These are phyloP conservation scores for Porcisia deanei DNA, from an alignment of 208 protist species.

Conservation along the genomic window DNA sequence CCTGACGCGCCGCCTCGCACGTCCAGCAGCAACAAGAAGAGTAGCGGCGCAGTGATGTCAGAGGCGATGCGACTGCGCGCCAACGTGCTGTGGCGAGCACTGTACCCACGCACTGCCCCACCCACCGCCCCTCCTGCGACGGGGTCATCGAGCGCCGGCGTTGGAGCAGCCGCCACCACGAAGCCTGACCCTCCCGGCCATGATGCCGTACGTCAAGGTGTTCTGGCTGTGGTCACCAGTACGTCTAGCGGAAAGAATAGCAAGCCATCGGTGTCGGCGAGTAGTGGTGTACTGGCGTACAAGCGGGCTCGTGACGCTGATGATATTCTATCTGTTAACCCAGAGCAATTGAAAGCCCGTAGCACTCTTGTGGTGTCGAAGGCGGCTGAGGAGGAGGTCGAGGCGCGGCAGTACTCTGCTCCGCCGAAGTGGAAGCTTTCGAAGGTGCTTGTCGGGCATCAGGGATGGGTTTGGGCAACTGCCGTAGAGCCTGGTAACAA, in stretches of 20 bases:
- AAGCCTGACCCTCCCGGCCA: neutral
- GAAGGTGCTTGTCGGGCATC: conserved; percentile 89
- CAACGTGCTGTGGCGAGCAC: conserved; percentile 39
- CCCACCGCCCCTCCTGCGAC: neutral
- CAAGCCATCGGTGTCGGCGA: neutral
- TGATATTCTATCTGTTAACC: conserved; percentile 54
- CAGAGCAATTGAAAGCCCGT: conserved; percentile 52
- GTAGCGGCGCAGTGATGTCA: neutral
- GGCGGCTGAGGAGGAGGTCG: conserved; percentile 20
- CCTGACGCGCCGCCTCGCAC: conserved; percentile 1
- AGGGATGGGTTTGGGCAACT: conserved; percentile 97
- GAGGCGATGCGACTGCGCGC: conserved; percentile 37
- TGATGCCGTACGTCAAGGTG: conserved; percentile 15
- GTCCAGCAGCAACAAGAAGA: neutral
- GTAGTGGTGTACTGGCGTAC: neutral
- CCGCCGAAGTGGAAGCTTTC: conserved; percentile 95
- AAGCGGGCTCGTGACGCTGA: conserved; percentile 45
- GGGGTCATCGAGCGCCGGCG: neutral
- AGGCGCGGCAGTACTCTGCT: conserved; percentile 36
- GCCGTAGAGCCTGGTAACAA: conserved; percentile 98
- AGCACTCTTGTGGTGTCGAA: conserved; percentile 44
- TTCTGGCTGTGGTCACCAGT: conserved; percentile 17
- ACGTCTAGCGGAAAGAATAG: neutral
- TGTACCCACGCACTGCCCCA: conserved; percentile 43
- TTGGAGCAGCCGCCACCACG: neutral